Conservation (phyloP, 345 rosid genomes). For the Raphanus raphanistrum region DNA sequence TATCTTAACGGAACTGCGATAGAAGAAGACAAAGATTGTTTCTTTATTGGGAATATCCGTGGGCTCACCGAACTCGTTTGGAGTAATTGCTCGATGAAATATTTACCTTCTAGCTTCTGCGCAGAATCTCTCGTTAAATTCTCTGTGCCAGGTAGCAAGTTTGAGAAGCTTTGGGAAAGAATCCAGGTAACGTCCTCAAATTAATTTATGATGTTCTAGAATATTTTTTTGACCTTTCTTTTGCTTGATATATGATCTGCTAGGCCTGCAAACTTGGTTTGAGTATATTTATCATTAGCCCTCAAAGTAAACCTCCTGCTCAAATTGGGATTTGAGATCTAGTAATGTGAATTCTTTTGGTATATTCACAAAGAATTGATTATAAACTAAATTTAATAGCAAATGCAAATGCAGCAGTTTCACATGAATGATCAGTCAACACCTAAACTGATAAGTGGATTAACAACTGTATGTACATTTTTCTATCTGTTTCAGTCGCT, state of each 20-base stretch:
- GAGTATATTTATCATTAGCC: background rate
- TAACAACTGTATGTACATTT: background rate
- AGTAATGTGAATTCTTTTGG: background rate
- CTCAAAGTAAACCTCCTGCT: background rate
- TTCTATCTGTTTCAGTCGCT: background rate
- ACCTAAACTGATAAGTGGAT: background rate
- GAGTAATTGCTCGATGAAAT: background rate
- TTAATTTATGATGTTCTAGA: background rate
- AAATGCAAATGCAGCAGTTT: background rate
- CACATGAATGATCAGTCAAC: background rate
- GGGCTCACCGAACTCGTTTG: background rate
- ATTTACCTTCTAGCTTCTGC: background rate
- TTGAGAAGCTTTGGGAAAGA: constrained; percentile 2
- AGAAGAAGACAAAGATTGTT: background rate
- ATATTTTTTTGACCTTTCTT: background rate
- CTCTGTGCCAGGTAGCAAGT: background rate
- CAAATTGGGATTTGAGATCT: background rate
- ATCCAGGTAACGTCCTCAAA: background rate
- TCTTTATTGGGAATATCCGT: background rate
- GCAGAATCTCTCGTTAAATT: background rate
- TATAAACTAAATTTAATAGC: background rate
- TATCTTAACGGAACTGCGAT: background rate
- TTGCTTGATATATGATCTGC: background rate
- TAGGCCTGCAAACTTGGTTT: background rate
- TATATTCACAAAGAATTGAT: background rate